Evolutionary conservation across 805 yeast genomes (phyloP).

Genomic region (Candida ascalaphidarum): DNA sequence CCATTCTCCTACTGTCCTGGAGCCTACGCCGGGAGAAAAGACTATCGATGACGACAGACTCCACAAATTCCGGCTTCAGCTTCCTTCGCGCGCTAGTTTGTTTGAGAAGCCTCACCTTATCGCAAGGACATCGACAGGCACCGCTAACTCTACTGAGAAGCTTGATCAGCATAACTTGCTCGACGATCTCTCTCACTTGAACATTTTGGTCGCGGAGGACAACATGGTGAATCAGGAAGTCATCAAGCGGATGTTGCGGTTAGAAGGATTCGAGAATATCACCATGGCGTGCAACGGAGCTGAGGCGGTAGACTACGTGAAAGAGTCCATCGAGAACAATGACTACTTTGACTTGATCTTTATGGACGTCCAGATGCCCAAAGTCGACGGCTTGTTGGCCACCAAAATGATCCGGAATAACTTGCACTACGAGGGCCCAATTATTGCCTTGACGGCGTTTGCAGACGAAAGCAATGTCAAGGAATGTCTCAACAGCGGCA

Average conservation of each 20-base stretch:
- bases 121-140: constrained; percentile 43
- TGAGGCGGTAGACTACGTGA: constrained; percentile 70
- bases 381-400: constrained; percentile 80
- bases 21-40: too few species aligned
- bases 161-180: constrained; percentile 11
- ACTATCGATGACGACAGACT: too few species aligned
- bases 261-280: constrained; percentile 71
- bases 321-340: constrained; percentile 32
- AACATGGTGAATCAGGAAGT: constrained; percentile 93
- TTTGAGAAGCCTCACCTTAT: constrained; percentile 37
- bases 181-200: constrained; percentile 22
- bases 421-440: constrained; percentile 57
- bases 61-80: constrained; percentile 2
- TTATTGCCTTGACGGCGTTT: constrained; percentile 91
- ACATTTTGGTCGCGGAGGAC: constrained; percentile 87
- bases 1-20: too few species aligned
- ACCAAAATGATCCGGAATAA: constrained; percentile 65
- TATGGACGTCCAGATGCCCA: constrained; percentile 98
- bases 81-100: constrained; percentile 4
- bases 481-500: constrained; percentile 82
- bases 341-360: constrained; percentile 63
- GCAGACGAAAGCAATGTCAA: constrained; percentile 88
- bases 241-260: constrained; percentile 73
- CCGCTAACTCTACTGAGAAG: constrained; percentile 30
- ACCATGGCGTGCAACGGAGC: constrained; percentile 84